These are phyloP conservation scores for Stemphylium beticola DNA, from an alignment of 2,329 filamentous ascomycete genomes.

Conservation along the genomic window DNA sequence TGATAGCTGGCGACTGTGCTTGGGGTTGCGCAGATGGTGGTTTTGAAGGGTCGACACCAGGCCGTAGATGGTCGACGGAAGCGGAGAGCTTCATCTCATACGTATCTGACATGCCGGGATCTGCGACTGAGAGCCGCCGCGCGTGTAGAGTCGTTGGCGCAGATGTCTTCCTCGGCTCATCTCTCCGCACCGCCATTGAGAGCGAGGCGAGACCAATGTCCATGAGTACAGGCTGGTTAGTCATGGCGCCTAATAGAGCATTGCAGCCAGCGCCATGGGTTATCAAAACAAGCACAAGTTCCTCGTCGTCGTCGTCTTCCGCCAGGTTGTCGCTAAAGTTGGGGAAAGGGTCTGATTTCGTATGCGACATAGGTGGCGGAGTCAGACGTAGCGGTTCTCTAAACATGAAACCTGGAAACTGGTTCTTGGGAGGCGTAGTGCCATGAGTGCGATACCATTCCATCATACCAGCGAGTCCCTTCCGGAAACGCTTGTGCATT, in stretches of 20 bases:
- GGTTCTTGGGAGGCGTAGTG: constrained; percentile 42
- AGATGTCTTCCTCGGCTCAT: constrained; percentile 35
- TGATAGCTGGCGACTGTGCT: constrained; percentile 39
- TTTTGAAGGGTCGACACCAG: constrained; percentile 53
- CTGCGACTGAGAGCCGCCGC: constrained; percentile 50
- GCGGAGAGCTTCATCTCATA: constrained; percentile 79
- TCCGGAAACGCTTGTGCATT: constrained; percentile 91
- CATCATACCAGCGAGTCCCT: constrained; percentile 77
- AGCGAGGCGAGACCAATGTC: constrained; percentile 90
- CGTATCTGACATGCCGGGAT: constrained; percentile 58
- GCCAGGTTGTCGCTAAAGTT: constrained; percentile 46
- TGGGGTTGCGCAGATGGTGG: constrained; percentile 22
- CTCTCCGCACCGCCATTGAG: constrained; percentile 71
- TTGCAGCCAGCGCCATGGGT: constrained; percentile 97
- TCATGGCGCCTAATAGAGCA: constrained; percentile 88
- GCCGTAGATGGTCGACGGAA: constrained; percentile 74
- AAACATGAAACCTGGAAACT: constrained; percentile 42
- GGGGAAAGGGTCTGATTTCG: constrained; percentile 37
- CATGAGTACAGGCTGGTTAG: constrained; percentile 86
- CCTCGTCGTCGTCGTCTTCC: constrained; percentile 61
- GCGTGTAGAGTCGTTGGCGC: constrained; percentile 30
- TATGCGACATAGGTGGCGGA: constrained; percentile 23
- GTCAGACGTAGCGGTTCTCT: constrained; percentile 24
- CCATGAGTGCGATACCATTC: constrained; percentile 75
- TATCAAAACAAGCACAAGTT: constrained; percentile 81